A percentile compares a stretch with the other conserved stretches of the same genome.
phyloP scores from a whole-genome alignment of 306 rosid species.

The Carpinus viminea region DNA sequence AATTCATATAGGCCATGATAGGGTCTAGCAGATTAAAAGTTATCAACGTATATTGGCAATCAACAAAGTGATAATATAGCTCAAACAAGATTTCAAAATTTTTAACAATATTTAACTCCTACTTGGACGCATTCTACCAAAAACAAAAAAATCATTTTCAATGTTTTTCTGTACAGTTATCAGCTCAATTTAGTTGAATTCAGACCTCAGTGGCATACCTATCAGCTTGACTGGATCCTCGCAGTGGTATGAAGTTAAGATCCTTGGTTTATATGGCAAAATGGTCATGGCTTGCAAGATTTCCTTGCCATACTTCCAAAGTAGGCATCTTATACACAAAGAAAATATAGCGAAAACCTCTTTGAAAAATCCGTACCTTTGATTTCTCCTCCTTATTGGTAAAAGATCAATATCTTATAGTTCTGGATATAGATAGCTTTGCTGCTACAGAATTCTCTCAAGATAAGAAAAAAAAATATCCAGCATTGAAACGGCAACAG shows the following conservation, averaged over 20 bases:
- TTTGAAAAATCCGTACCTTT: slow-evolving; percentile 14
- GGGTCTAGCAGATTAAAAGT: neutral
- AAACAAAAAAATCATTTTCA: neutral
- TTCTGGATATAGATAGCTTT: slow-evolving; percentile 28
- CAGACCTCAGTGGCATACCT: slow-evolving; percentile 29
- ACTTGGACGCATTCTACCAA: slow-evolving; percentile 16
- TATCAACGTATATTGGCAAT: slow-evolving; percentile 6
- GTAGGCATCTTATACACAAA: slow-evolving; percentile 21
- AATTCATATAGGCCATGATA: neutral
- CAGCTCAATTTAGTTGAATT: slow-evolving; percentile 29
- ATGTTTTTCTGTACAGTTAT: slow-evolving; percentile 44
- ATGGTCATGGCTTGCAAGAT: slow-evolving; percentile 29
- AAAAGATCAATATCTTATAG: slow-evolving; percentile 22
- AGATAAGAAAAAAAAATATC: slow-evolving; percentile 22
- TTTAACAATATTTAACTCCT: neutral
- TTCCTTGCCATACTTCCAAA: slow-evolving; percentile 28
- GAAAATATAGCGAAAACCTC: slow-evolving; percentile 24
- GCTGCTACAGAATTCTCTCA: slow-evolving; percentile 12
- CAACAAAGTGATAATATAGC: neutral
- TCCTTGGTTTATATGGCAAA: slow-evolving; percentile 16
- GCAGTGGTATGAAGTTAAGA: slow-evolving; percentile 23
- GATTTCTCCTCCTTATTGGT: neutral
- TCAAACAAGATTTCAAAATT: slow-evolving; percentile 2
- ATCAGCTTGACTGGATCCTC: neutral
- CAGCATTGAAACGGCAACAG: slow-evolving; percentile 2